Evolutionary conservation across 2,329 filamentous ascomycete genomes (phyloP).

Genomic region (Beauveria brongniartii): DNA sequence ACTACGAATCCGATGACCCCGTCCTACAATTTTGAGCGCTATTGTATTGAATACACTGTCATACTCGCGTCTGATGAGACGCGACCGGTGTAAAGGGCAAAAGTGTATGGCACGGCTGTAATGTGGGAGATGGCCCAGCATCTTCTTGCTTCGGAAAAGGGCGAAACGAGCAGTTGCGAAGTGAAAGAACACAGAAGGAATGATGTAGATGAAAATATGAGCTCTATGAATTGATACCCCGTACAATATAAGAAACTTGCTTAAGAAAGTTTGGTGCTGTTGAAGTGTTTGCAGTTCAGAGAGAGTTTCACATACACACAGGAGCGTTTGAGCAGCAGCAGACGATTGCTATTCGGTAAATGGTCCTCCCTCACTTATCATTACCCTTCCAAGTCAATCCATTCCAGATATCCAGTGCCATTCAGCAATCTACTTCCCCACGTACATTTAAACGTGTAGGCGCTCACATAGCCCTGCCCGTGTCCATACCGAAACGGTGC

Average conservation of each 20-base stretch:
- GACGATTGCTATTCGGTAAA: no score
- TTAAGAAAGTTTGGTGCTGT: no score
- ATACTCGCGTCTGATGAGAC: background rate
- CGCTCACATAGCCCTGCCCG: background rate
- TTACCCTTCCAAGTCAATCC: background rate
- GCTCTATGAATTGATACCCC: background rate
- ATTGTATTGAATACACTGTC: background rate
- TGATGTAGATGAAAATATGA: background rate
- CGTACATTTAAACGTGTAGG: background rate
- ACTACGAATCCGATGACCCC: constrained; percentile 39
- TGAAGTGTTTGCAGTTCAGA: no score
- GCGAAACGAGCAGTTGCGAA: background rate
- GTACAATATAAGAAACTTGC: background rate
- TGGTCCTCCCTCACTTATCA: background rate
- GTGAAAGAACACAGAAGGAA: background rate
- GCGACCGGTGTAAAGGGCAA: background rate
- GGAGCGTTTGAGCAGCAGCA: background rate
- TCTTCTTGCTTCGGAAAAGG: background rate
- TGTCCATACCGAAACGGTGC: background rate
- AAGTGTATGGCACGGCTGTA: no score
- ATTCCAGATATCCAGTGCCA: background rate
- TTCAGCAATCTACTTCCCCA: background rate
- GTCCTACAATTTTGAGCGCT: constrained; percentile 18
- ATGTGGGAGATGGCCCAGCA: background rate
- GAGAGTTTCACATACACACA: no score